Evolutionary conservation across 169 alveolate species (phyloP), one percentile per base, ranked within the genome.

Genomic region (Plasmodium cynomolgi): DNA sequence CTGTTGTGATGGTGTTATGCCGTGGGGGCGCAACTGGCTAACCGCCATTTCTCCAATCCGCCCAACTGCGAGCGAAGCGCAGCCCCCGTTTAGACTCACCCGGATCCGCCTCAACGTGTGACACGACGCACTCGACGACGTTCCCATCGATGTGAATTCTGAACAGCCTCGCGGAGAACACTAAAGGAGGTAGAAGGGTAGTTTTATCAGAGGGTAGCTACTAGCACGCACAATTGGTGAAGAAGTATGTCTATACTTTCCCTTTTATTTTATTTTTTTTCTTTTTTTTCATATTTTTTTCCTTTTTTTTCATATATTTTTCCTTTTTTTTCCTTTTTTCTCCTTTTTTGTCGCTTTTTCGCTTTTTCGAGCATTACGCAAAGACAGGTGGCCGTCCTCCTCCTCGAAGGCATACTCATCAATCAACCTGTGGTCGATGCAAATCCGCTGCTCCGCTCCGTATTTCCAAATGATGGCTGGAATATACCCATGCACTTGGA

Each of bases 351-450:
- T 37, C 44, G 9, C 5, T 15, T 33, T 39, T 34, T 72, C 26
- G 1, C 2, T n/a, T 17, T 54, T n/a, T n/a, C 29, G 15, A 0
- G 29, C 54, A 95, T 81, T 83, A 95, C 97, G 93, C 91, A 95
- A 86, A 58, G 97, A 96, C 58, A 97, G 92, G 81, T 97, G 98
- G 3, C 98, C 98, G 50, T 96, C 95, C 41, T 92, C 96, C 85
- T 97, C 98, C 54, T 97, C 98, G 93, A 97, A 97, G 34, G 98
- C 98, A 68, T 96, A 94, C 23, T 94, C 95, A 33, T 92, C 95
- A 33, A 97, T 93, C 37, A 86, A 93, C 37, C 72, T 79, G 54
- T 58, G 92, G 54, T 93, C 84, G 31, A 96, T 93, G 39, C 97
- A 95, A 33, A 96, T 92, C 71, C 96, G 94, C 39, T 92, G 81